These are phyloP conservation scores for Bonia amplexicaulis DNA, from an alignment of 176 grass and related monocot species.

Conservation along the genomic window DNA sequence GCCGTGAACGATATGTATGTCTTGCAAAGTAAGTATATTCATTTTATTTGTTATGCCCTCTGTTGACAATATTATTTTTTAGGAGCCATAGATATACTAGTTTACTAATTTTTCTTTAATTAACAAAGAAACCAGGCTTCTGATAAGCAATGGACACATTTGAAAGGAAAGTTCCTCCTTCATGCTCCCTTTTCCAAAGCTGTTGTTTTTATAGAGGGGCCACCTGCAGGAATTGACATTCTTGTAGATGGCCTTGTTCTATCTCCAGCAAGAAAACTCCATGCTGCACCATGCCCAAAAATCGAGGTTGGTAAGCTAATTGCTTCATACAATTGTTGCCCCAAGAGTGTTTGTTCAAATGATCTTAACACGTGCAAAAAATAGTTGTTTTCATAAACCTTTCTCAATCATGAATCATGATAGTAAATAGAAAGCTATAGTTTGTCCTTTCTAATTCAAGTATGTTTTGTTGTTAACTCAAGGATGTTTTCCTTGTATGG, in stretches of 20 bases:
- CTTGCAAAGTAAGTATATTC: constrained; percentile 74
- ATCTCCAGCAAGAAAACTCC: constrained; percentile 48
- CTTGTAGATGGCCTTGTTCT: constrained; percentile 79
- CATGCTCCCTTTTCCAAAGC: constrained; percentile 72
- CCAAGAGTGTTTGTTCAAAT: background rate
- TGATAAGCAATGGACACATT: constrained; percentile 82
- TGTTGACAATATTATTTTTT: constrained; percentile 1
- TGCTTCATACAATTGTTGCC: constrained; percentile 4
- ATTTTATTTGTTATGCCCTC: background rate
- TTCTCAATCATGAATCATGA: background rate
- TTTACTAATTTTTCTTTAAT: constrained; percentile 11
- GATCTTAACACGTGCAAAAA: background rate
- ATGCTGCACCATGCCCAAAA: constrained; percentile 49
- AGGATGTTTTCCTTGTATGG: constrained; percentile 31
- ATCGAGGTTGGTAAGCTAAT: constrained; percentile 51
- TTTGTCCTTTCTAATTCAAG: background rate
- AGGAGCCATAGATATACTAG: background rate
- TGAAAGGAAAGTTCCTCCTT: constrained; percentile 82
- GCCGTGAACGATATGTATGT: constrained; percentile 71
- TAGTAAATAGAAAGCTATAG: background rate
- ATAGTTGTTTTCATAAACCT: background rate
- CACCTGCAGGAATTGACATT: constrained; percentile 82
- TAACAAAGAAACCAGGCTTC: constrained; percentile 65
- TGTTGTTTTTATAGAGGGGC: constrained; percentile 82
- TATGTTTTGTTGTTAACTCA: constrained; percentile 11